Base-by-base conservation (phyloP, 257 asterid genomes). In the Nicotiana noctiflora region DNA sequence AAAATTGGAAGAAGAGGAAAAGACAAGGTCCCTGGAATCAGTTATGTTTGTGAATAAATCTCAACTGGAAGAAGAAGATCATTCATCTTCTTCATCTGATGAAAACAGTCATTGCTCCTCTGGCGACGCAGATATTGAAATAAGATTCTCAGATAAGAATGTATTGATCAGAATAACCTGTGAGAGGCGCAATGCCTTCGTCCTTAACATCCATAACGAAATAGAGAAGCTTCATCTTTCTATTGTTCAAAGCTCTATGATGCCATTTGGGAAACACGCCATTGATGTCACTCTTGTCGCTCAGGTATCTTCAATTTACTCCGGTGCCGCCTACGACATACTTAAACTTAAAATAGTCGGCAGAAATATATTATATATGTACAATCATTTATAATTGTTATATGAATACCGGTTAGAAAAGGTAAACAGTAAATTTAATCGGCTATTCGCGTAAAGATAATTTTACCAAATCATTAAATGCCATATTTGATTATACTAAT, bases 121-220 rank as follows among this genome's bases (percentile, higher is more conserved):
- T 10, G 81, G 68, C 57, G 72, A 57, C 29, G 84, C 83, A 23
- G 90, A 85, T 14, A 87, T 87, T 72, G 87, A 86, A 25, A 86
- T 40, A 4, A 66, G 77, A 68, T 51, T 40, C n/a, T 84, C 82
- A 64, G 79, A 75, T 62, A 80, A 81, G 12, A 61, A 75, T 19
- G 77, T 84, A 11, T 81, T 86, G 57, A 32, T 84, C 14, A 75
- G 84, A 60, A 76, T 86, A 4, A 85, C 80, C 0, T 86, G 88
- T 32, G 66, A 31, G 59, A 68, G 76, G 55, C 52, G n/a, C 68
- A 80, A 76, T 17, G 81, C 84, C 0, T 19, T 80, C 23, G 25
- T 85, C 46, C 75, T 57, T 17, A 79, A 75, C 31, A 23, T 85
- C 65, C 81, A 79, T 6, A 51, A 29, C 46, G 32, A 82, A 60